phyloP scores from a whole-genome alignment of 2,329 filamentous ascomycete species.

The Claviceps quebecensis region DNA sequence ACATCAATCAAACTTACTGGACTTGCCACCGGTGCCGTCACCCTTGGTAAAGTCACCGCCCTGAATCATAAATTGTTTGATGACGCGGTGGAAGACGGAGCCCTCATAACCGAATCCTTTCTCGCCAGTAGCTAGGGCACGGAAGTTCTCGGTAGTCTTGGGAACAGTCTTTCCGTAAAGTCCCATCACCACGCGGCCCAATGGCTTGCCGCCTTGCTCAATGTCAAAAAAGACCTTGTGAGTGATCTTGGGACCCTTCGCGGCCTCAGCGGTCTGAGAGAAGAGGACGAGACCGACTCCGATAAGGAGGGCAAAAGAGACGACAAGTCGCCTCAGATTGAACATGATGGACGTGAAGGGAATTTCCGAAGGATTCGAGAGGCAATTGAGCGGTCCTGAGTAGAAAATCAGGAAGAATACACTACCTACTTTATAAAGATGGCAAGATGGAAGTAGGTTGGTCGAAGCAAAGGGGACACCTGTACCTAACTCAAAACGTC shows the following conservation, averaged over 20 bases:
- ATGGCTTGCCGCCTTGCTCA: constrained; percentile 54
- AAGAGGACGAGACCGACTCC: constrained; percentile 64
- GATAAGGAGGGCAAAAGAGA: constrained; percentile 62
- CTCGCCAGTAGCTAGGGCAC: constrained; percentile 70
- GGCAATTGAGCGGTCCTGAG: background rate
- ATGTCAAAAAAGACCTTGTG: constrained; percentile 90
- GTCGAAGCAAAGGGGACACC: constrained; percentile 7
- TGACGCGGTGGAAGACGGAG: constrained; percentile 78
- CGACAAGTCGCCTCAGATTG: constrained; percentile 54
- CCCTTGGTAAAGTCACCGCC: constrained; percentile 77
- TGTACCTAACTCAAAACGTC: constrained; percentile 8
- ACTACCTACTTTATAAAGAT: constrained; percentile 7
- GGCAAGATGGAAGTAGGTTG: background rate
- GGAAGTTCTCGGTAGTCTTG: constrained; percentile 61
- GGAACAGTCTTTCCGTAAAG: constrained; percentile 81
- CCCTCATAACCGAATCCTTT: constrained; percentile 75
- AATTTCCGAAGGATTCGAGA: background rate
- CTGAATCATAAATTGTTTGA: constrained; percentile 86
- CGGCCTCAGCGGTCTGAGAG: constrained; percentile 57
- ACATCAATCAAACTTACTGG: constrained; percentile 39
- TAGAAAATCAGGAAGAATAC: background rate
- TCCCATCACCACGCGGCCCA: constrained; percentile 67
- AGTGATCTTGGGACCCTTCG: constrained; percentile 88
- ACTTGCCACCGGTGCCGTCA: constrained; percentile 75
- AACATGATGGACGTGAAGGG: constrained; percentile 41